These are phyloP conservation scores for Phytophthora crassamura DNA, from an alignment of 352 stramenopile species.

Conservation along the genomic window DNA sequence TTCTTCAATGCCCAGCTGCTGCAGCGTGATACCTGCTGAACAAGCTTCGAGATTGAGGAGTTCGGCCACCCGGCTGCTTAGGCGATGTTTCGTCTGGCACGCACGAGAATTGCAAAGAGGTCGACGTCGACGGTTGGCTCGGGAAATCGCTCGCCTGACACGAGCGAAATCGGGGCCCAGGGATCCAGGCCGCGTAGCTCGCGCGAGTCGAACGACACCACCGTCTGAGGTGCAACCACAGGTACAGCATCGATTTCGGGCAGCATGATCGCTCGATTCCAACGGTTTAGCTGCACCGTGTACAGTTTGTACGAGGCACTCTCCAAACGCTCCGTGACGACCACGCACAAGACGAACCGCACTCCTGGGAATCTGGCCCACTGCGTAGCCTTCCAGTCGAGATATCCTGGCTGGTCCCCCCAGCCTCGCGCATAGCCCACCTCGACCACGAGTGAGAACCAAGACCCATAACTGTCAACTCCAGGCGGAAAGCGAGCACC, in stretches of 20 bases:
- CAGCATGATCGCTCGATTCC: background rate
- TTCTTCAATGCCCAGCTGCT: too few species aligned
- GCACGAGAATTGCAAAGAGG: too few species aligned
- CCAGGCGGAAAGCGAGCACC: background rate
- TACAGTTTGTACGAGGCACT: background rate
- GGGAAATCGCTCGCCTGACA: too few species aligned
- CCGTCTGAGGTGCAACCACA: background rate
- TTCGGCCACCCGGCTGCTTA: too few species aligned
- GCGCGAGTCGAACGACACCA: background rate
- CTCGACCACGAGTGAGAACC: background rate
- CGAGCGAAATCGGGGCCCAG: too few species aligned
- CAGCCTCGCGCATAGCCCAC: background rate
- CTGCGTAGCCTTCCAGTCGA: background rate
- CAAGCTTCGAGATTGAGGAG: too few species aligned
- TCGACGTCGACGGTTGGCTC: too few species aligned
- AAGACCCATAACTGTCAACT: background rate
- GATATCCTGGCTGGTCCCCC: background rate
- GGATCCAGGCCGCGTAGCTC: too few species aligned
- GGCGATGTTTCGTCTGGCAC: too few species aligned
- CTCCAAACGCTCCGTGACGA: background rate
- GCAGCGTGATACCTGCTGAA: too few species aligned
- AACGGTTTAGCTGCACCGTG: background rate
- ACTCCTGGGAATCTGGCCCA: background rate
- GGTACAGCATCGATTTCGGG: background rate
- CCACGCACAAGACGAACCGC: background rate